Conservation (phyloP, 129 eudicot species). For the Helianthus tuberosus region DNA sequence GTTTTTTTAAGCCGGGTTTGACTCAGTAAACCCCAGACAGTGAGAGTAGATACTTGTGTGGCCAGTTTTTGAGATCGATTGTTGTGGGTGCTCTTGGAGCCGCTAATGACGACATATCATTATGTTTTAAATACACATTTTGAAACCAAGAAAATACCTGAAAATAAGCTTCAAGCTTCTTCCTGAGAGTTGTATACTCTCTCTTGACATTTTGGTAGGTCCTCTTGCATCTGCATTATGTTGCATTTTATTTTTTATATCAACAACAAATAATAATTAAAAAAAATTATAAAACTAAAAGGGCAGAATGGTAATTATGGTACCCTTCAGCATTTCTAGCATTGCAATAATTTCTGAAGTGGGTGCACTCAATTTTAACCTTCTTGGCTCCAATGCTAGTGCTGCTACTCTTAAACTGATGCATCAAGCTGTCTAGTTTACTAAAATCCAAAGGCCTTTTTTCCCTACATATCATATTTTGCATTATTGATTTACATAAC, state of each 20-base stretch:
- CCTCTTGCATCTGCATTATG: slow-evolving; percentile 72
- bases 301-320: slow-evolving; percentile 1
- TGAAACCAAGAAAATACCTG: slow-evolving; percentile 50
- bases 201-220: slow-evolving; percentile 78
- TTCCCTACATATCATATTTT: slow-evolving; percentile 40
- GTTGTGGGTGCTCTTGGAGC: no score
- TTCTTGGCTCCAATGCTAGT: slow-evolving; percentile 90
- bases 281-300: not conserved
- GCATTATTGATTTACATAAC: slow-evolving; percentile 1
- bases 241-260: not conserved
- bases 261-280: not conserved
- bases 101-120: not conserved
- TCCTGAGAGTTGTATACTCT: slow-evolving; percentile 76
- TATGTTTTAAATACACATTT: not conserved
- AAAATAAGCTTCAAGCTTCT: slow-evolving; percentile 86
- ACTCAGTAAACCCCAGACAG: no score
- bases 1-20: no score
- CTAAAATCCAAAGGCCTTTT: slow-evolving; percentile 66
- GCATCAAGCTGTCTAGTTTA: slow-evolving; percentile 72
- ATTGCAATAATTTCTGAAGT: slow-evolving; percentile 71
- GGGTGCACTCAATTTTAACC: slow-evolving; percentile 76
- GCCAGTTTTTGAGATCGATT: no score
- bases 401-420: slow-evolving; percentile 87
- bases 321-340: slow-evolving; percentile 79
- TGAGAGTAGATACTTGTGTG: no score